phyloP scores from a whole-genome alignment of 345 rosid species.

The Raphanus sativus region DNA sequence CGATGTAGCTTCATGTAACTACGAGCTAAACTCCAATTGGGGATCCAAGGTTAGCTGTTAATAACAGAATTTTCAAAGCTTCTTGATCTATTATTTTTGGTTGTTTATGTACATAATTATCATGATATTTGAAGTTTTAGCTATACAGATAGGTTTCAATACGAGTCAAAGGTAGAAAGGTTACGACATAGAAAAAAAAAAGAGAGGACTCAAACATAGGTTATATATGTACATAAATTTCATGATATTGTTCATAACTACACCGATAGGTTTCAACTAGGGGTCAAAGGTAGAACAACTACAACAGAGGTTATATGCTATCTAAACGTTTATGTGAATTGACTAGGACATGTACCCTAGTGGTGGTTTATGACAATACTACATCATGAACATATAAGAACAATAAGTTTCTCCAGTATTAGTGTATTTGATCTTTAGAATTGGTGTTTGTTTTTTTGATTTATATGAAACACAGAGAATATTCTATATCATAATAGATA shows the following conservation, averaged over 20 bases:
- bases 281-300: background rate
- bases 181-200: too few relatives aligned
- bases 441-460: background rate
- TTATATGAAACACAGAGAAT: background rate
- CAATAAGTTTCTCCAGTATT: background rate
- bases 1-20: slow-evolving; percentile 53
- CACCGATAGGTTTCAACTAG: background rate
- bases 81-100: background rate
- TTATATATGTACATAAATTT: background rate
- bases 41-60: slow-evolving; percentile 52
- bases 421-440: background rate
- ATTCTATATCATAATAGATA: background rate
- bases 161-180: background rate
- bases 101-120: background rate
- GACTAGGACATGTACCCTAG: background rate
- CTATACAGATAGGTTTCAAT: background rate
- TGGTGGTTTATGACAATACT: background rate
- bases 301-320: background rate
- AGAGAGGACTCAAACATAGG: background rate
- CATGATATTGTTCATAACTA: background rate
- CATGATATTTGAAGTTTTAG: too few relatives aligned
- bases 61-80: background rate
- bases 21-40: slow-evolving; percentile 60
- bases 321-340: background rate
- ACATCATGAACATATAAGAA: background rate